A percentile compares a stretch with the other conserved stretches of the same genome.
These are phyloP conservation scores for Scedosporium apiospermum DNA, from an alignment of 2,329 filamentous ascomycete species.

Conservation along the genomic window DNA sequence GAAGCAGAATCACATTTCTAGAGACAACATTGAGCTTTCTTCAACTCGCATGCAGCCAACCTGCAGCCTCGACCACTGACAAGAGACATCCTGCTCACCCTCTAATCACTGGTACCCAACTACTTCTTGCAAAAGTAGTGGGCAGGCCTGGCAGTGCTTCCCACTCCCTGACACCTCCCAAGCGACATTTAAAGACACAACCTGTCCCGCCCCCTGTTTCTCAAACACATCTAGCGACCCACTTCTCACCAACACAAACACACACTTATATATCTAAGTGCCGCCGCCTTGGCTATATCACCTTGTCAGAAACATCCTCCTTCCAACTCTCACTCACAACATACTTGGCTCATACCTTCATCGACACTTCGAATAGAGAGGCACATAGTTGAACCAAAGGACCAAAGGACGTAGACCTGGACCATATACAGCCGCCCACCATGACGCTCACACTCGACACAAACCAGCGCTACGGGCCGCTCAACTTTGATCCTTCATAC, in stretches of 20 bases:
- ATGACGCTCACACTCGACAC: constrained; percentile 97
- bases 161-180: neutral
- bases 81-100: neutral
- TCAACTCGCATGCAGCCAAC: neutral
- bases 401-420: constrained; percentile 2
- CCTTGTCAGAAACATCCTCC: neutral
- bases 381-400: neutral
- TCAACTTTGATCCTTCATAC: constrained; percentile 72
- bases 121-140: neutral
- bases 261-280: constrained; percentile 2
- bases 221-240: neutral
- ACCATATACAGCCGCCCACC: constrained; percentile 24
- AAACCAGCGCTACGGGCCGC: constrained; percentile 69
- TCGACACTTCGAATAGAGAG: constrained; percentile 9
- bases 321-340: neutral
- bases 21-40: neutral
- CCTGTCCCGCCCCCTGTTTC: constrained; percentile 5
- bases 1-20: neutral
- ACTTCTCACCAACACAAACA: constrained; percentile 2
- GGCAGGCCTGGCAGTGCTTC: neutral
- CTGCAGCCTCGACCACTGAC: neutral
- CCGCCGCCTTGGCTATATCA: neutral
- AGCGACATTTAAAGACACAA: constrained; percentile 4
- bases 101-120: neutral
- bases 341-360: constrained; percentile 10